These are phyloP conservation scores for Candida sithepensis DNA, from an alignment of 805 yeast species.

Conservation along the genomic window DNA sequence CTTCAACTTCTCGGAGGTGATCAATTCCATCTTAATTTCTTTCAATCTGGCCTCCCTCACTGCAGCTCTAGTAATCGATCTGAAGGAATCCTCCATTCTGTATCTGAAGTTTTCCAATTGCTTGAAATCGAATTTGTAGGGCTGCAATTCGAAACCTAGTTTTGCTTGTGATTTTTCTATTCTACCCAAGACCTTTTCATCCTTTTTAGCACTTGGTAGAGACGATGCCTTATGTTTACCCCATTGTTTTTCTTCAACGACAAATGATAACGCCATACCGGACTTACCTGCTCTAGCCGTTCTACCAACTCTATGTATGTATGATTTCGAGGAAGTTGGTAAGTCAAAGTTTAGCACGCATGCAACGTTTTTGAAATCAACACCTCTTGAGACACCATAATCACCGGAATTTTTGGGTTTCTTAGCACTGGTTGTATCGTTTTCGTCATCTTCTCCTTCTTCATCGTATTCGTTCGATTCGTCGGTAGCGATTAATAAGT, in stretches of 20 bases:
- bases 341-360: conserved; percentile 94
- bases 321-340: conserved; percentile 84
- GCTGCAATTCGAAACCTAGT: conserved; percentile 70
- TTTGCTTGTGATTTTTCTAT: conserved; percentile 74
- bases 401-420: conserved; percentile 42
- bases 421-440: neutral
- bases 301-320: conserved; percentile 92
- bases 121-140: conserved; percentile 85
- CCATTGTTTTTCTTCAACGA: conserved; percentile 75
- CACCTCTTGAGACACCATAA: conserved; percentile 95
- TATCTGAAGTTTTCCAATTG: conserved; percentile 96
- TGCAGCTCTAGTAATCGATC: conserved; percentile 87
- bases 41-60: conserved; percentile 90
- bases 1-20: conserved; percentile 85
- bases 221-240: conserved; percentile 86
- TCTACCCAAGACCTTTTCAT: conserved; percentile 79
- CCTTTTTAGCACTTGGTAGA: conserved; percentile 66
- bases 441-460: conserved; percentile 24
- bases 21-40: conserved; percentile 82
- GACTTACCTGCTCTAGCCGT: conserved; percentile 97
- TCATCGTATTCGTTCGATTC: conserved; percentile 64
- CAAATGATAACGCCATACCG: conserved; percentile 93
- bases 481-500: conserved; percentile 90
- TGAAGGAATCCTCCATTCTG: conserved; percentile 94
- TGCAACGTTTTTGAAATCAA: conserved; percentile 93